Evolutionary conservation across 2,329 filamentous ascomycete species (phyloP), one percentile per base, ranked within the genome.

Genomic region (Aspergillaceae sp.): DNA sequence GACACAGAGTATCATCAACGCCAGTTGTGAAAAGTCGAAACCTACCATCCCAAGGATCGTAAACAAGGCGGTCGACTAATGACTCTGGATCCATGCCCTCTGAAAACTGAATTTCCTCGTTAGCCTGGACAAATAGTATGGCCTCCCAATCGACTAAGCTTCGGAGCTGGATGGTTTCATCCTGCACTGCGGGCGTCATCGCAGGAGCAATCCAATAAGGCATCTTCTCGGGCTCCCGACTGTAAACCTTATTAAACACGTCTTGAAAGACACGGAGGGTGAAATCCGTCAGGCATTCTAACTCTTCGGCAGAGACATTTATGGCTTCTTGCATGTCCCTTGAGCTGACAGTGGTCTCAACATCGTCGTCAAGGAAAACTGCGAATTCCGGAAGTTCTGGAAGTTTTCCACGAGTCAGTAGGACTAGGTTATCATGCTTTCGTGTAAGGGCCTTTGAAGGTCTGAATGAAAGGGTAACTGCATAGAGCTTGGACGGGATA

Each of bases 161-260:
- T 9, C 46, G 48, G 9, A 48, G 44, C 19, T 53, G 40, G 6
- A 43, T 29, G 6, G 30, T 32, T 7, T 11, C 36, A 35, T 42
- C 27, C 10, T 48, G 27, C 51, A 50, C 35, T 43, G 26, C 26
- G 38, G 51, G 29, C 40, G 42, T 29, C 42, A 43, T 48, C 50
- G 74, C 53, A 4, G 92, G 91, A 0, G 82, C 85, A 9, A 96
- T 60, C 71, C 89, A 95, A 64, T 96, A 98, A 0, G 89, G 84
- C 62, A 95, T 77, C 29, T 83, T 80, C 1, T 74, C 65, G 0
- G 73, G 55, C 10, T 80, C 73, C 0, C 78, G 71, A 42, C 86
- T 80, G 57, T 87, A 98, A 3, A 75, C 74, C 63, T 98, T 98
- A 64, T 89, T 91, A 70, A 95, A 97, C 0, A 96, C 72, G 55